Evolutionary conservation across 2,329 filamentous ascomycete genomes (phyloP), one percentile per base, ranked within the genome.

Genomic region (Pyrenophora seminiperda): DNA sequence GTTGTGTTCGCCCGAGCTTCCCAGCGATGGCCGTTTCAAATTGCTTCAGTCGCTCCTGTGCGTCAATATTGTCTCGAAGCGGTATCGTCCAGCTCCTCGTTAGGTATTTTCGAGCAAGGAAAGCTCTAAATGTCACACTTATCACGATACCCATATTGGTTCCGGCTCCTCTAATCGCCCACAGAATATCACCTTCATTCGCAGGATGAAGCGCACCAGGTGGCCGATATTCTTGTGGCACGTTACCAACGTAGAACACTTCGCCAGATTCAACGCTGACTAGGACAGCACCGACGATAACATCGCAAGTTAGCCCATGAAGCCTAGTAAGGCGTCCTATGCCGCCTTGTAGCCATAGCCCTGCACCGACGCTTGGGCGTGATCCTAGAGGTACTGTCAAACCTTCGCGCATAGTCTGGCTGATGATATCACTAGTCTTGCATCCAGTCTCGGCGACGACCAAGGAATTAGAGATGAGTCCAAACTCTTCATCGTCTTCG

Each of bases 271-370:
- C 62, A 44, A 82, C 76, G 55, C 78, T 79, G 65, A 86, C 77
- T 19, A 87, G 10, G 2, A 86, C 76, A 15, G 80, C 83, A 54
- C 84, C 83, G n/a, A 86, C 65, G 37, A 87, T 80, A 36, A 77
- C 65, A 55, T 87, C 84, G 56, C 82, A 86, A 2, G 82, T 54
- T 10, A 88, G 81, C 1, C 84, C 83, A 54, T 83, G 67, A 7
- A 75, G 46, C 50, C 83, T 75, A 29, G 79, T 61, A n/a, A 85
- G 71, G 56, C 86, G 83, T 2, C 84, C 83, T 40, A 87, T 83
- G 43, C 84, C 84, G 32, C 85, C 85, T 73, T 87, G 83, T 38
- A 88, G 73, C 82, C 83, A 87, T 11, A 84, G 58, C 0, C 85
- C 85, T 0, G 82, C 79, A 2, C 85, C 84, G 19, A 87, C 83